These are phyloP conservation scores for Boletus barrowsii DNA, from an alignment of 768 basidiomycete species.

Conservation along the genomic window DNA sequence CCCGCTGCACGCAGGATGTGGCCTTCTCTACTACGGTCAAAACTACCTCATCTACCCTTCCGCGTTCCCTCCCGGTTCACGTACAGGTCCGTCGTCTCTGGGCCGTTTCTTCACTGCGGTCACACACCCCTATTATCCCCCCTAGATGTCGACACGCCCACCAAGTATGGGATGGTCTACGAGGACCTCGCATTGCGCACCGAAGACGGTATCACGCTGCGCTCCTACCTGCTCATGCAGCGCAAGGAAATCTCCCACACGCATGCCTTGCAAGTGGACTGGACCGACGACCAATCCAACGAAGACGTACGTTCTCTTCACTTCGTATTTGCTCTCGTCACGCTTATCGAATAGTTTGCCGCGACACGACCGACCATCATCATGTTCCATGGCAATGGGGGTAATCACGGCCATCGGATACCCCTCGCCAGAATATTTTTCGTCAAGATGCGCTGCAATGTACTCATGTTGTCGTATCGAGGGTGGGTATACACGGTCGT, in stretches of 20 bases:
- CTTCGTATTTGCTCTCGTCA: background rate
- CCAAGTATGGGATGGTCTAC: conserved; percentile 68
- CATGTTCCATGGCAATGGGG: conserved; percentile 92
- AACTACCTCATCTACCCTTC: conserved; percentile 90
- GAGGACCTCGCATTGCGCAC: conserved; percentile 72
- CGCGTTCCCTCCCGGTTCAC: conserved; percentile 74
- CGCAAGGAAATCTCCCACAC: conserved; percentile 43
- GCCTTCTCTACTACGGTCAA: conserved; percentile 83
- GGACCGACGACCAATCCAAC: conserved; percentile 41
- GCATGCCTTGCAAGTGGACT: conserved; percentile 35
- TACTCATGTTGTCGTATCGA: conserved; percentile 90
- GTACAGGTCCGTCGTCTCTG: conserved; percentile 53
- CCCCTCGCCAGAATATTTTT: conserved; percentile 85
- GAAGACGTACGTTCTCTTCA: conserved; percentile 49
- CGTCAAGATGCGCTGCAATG: conserved; percentile 83
- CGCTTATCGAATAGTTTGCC: conserved; percentile 34
- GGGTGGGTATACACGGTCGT: conserved; percentile 50
- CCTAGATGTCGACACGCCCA: conserved; percentile 68
- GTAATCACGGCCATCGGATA: conserved; percentile 86
- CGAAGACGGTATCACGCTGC: conserved; percentile 66
- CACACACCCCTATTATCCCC: background rate
- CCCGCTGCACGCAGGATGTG: conserved; percentile 45
- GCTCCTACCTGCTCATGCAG: conserved; percentile 76
- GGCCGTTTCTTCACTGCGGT: background rate
- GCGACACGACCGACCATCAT: conserved; percentile 74